Percentiles rank a stretch among this genome's conserved stretches.
Conservation (phyloP, 2,329 filamentous ascomycete genomes). For the Colletotrichum tanaceti region DNA sequence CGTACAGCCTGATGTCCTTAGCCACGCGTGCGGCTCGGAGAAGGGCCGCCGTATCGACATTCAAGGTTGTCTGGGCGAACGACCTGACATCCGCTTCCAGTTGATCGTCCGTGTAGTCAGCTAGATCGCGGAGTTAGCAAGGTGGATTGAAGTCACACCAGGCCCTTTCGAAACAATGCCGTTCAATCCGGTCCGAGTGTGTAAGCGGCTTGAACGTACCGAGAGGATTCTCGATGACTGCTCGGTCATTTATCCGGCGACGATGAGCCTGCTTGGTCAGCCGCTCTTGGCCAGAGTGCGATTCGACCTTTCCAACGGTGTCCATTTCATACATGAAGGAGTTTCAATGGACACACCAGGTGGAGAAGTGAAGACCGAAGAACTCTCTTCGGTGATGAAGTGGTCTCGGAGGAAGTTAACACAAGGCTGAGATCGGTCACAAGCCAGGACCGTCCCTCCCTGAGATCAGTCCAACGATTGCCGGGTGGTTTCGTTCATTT, state of each 20-base stretch:
- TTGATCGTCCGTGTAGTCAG: constrained; percentile 53
- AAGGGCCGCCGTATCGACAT: constrained; percentile 48
- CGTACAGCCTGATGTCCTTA: constrained; percentile 54
- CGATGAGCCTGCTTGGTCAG: constrained; percentile 44
- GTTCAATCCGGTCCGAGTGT: too few species aligned
- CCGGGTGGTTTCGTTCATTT: constrained; percentile 18
- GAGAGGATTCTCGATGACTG: constrained; percentile 53
- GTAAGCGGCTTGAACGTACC: constrained; percentile 37
- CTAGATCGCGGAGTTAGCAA: constrained; percentile 43
- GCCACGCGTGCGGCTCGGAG: constrained; percentile 55
- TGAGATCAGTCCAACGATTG: neutral
- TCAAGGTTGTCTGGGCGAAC: constrained; percentile 48
- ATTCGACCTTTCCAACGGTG: constrained; percentile 33
- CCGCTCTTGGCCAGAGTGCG: constrained; percentile 37
- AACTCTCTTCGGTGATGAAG: neutral
- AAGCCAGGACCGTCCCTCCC: constrained; percentile 10
- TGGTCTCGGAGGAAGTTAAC: constrained; percentile 1
- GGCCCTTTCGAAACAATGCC: neutral
- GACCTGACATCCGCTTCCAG: constrained; percentile 50
- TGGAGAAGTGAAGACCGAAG: too few species aligned
- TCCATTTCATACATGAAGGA: constrained; percentile 21
- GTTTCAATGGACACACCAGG: neutral
- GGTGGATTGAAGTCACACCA: neutral
- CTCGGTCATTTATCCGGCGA: constrained; percentile 49
- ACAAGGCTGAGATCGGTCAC: constrained; percentile 15